phyloP scores from a whole-genome alignment of 2,329 filamentous ascomycete genomes.

The Zelopaecilomyces penicillatus region DNA sequence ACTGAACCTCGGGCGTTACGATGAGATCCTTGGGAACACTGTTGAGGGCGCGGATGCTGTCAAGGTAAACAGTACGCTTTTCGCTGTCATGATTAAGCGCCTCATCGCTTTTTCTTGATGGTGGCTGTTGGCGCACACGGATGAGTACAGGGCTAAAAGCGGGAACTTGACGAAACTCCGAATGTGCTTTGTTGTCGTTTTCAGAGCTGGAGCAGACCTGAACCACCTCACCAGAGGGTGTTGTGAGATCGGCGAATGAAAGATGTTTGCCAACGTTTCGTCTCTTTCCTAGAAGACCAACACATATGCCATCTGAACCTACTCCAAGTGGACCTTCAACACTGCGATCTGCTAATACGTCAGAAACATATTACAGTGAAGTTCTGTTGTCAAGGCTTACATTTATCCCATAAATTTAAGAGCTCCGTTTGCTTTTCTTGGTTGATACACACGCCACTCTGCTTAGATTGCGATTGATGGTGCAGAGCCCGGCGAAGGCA shows the following conservation, averaged over 20 bases:
- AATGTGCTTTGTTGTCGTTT: conserved; percentile 27
- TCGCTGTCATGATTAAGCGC: conserved; percentile 15
- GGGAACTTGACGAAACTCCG: conserved; percentile 36
- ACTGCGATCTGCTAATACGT: conserved; percentile 18
- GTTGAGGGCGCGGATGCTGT: conserved; percentile 34
- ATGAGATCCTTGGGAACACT: conserved; percentile 55
- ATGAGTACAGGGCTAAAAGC: conserved; percentile 46
- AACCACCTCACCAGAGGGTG: conserved; percentile 29
- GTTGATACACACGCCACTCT: not conserved
- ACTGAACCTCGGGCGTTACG: conserved; percentile 64
- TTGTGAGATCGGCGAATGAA: conserved; percentile 55
- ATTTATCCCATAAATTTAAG: conserved; percentile 22
- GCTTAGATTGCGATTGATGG: conserved; percentile 1
- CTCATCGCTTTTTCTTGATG: conserved; percentile 13
- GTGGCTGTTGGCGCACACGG: conserved; percentile 27
- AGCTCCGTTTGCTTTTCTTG: conserved; percentile 17
- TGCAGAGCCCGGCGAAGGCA: conserved; percentile 8
- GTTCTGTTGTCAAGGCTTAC: conserved; percentile 12
- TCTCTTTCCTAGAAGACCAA: conserved; percentile 63
- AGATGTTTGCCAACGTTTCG: conserved; percentile 61
- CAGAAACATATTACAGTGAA: not conserved
- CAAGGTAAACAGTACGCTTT: conserved; percentile 56
- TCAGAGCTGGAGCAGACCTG: conserved; percentile 37
- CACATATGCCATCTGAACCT: conserved; percentile 11
- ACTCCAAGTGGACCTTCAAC: conserved; percentile 14